Base-by-base conservation (phyloP, 1,284 basidiomycete genomes). In the Naganishia sp. region DNA sequence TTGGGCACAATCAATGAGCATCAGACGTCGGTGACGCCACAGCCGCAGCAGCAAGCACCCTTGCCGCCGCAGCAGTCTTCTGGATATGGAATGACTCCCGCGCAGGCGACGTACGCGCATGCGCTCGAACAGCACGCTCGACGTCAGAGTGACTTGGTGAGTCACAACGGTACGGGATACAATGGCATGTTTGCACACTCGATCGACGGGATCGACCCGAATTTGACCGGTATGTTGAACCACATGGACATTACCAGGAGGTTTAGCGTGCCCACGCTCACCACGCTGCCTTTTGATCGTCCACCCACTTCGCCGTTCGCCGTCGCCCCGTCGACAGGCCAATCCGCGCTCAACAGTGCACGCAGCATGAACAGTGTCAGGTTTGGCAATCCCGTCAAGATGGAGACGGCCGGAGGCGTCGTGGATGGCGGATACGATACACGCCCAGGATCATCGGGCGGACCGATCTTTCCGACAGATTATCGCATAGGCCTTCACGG, bases 221-320 rank as follows among this genome's bases (percentile, higher is more conserved):
- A 55, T 43, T 31, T 65, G n/a, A 61, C 59, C 43, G 59, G 54
- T 55, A 64, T 54, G 61, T 50, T 56, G 16, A 55, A 54, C 11
- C 45, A 21, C 39, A 52, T 46, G 59, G 54, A 67, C 60, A 54
- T 25, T 18, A 64, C 21, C 42, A 53, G 16, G 28, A 59, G 4
- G 48, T 56, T 54, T 50, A 54, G 52, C 57, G 64, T 21, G 67
- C 75, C 23, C 73, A 75, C 70, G 70, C 73, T 43, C 72, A 71
- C 59, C 70, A 65, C 60, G 50, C 70, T 36, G 48, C 73, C 33
- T 53, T 45, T 54, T 44, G 46, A 52, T 53, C 43, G 44, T 33
- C 43, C 50, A 42, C 52, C 56, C 28, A 31, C 25, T 39, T 23
- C 25, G n/a, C 55, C 48, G 25, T 63, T 53, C 15, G 57, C 28